Evolutionary conservation across 2,329 filamentous ascomycete genomes (phyloP), one percentile per base, ranked within the genome.

Genomic region (Fusarium illudens): DNA sequence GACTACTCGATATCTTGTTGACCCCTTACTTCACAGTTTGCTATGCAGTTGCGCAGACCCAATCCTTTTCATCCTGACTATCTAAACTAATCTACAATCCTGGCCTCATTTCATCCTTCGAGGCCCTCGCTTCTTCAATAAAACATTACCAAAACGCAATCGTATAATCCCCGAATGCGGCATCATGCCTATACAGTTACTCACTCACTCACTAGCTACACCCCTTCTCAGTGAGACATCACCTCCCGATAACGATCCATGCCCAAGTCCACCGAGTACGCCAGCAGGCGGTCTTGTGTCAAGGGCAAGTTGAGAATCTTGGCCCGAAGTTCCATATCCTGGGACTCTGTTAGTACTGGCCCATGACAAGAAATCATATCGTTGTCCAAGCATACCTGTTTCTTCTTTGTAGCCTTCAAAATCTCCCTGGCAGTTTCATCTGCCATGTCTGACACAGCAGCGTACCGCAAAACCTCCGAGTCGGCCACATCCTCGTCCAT

Each of bases 381-480:
- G 9, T 32, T 30, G 9, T 34, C 20, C 6, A 49, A 39, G 79
- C 85, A 76, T 78, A 90, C 88, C 77, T 86, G 83, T 69, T 86
- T 86, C 73, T 85, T 83, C 73, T 86, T 86, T 50, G 80, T 79
- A 65, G 81, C 71, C 60, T 84, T 84, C 56, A 89, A 81, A 62
- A 91, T 86, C 75, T 89, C 86, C 65, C 86, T 86, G 10, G 91
- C 92, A 62, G 95, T 88, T 46, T 89, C 84, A 55, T 88, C 88
- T 48, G 90, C 91, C 86, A 97, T 97, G 75, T 96, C 93, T 67
- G 90, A 89, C 56, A 95, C 85, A 0, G 93, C 93, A 39, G 94
- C 92, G 57, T 78, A 81, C 37, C 78, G 70, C 55, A 88, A 82
- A 75, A 92, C 86, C 65, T 89, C 77, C 6, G 77, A 74, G 34